These are phyloP conservation scores for Selaginella tamariscina DNA, from an alignment of 75 land plant genomes.

Conservation along the genomic window DNA sequence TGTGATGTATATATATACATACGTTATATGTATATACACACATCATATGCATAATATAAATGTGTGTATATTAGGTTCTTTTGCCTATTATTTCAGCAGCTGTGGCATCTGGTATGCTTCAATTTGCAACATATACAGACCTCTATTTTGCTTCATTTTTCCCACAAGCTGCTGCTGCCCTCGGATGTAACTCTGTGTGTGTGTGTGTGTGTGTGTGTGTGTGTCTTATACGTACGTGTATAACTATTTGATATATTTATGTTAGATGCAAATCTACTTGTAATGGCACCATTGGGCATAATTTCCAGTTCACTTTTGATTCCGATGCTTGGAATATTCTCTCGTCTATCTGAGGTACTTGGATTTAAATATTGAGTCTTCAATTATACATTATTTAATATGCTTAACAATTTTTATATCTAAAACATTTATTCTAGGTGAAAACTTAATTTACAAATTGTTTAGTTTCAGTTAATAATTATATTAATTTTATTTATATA, in stretches of 20 bases:
- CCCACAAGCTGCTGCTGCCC: slow-evolving; percentile 38
- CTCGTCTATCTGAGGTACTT: slow-evolving; percentile 26
- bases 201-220: background rate
- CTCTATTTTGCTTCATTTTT: slow-evolving; percentile 41
- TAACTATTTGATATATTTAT: background rate
- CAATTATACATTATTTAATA: background rate
- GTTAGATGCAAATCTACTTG: slow-evolving; percentile 39
- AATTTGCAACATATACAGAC: slow-evolving; percentile 38
- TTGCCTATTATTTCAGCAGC: slow-evolving; percentile 31
- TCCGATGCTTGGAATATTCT: slow-evolving; percentile 32
- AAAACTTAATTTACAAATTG: background rate
- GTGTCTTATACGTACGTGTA: background rate
- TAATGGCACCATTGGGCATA: slow-evolving; percentile 44
- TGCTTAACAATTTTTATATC: background rate
- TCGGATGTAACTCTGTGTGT: slow-evolving; percentile 25
- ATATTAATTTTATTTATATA: background rate
- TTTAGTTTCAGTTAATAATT: background rate
- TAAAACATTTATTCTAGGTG: background rate
- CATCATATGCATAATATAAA: too few relatives aligned
- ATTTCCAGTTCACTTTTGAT: slow-evolving; percentile 31
- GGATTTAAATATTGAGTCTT: background rate
- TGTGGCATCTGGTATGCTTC: slow-evolving; percentile 33
- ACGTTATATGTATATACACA: too few relatives aligned
- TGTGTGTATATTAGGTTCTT: slow-evolving; percentile 19
- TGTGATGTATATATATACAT: background rate